Base-by-base conservation (phyloP, 2,329 filamentous ascomycete genomes). In the Hirsutella thompsonii region DNA sequence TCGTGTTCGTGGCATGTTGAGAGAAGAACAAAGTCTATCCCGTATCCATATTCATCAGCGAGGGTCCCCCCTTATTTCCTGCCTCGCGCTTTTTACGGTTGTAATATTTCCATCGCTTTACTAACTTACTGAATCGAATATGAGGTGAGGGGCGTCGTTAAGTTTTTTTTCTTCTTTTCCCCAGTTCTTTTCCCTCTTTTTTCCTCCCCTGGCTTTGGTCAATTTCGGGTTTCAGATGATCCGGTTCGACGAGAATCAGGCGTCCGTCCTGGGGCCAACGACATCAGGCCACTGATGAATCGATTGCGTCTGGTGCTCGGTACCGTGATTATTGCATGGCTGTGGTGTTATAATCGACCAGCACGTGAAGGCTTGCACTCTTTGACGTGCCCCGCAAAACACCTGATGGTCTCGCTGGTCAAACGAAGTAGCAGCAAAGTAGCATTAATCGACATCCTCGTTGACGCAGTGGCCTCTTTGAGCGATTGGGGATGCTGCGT, bases 281-380 rank as follows among this genome's bases (percentile, higher is more conserved):
- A 37, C 34, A 46, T 47, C 42, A 46, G 45, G 41, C 46, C 40
- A 44, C 41, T 33, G 20, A 20, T 11, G 19, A 26, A 9, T 11
- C n/a, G 5, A 16, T 21, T 18, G 5, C 19, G 4, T 19, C 29
- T 32, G 10, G 13, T 29, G 8, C 26, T 29, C 13, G 26, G 26
- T 11, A 2, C 13, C 29, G 29, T n/a, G 4, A 5, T 14, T 11
- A 11, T 32, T 11, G 8, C 14, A 18, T 18, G 32, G 23, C 23
- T 26, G n/a, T n/a, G n/a, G n/a, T n/a, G n/a, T n/a, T 26, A 26
- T 11, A 26, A 6, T 6, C 23, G 6, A 26, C 11, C 23, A 26
- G 6, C 23, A 26, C 23, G 23, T 26, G 23, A 26, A n/a, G 23
- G 23, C 11, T 6, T 26, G 6, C 11, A 11, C 23, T 26, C 23